These are phyloP conservation scores for Terfezia boudieri DNA, from an alignment of 495 filamentous ascomycete genomes.

Conservation along the genomic window DNA sequence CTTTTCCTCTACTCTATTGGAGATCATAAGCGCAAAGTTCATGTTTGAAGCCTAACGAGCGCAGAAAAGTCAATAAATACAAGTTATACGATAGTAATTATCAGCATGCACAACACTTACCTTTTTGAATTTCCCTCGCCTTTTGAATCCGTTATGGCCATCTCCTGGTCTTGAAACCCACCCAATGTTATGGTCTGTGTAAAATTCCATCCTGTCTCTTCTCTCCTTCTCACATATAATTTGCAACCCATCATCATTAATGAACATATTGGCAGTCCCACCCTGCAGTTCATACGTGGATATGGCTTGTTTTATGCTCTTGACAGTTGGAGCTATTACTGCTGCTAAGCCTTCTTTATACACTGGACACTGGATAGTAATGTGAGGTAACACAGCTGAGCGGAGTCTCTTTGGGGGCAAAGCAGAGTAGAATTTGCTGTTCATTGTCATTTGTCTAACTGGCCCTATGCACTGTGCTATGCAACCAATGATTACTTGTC, in stretches of 20 bases:
- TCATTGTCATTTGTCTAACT: constrained; percentile 43
- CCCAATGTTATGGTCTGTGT: constrained; percentile 52
- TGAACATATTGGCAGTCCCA: constrained; percentile 57
- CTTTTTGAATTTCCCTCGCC: constrained; percentile 33
- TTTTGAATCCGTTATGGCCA: constrained; percentile 37
- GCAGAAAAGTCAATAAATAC: not conserved
- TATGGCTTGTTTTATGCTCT: constrained; percentile 20
- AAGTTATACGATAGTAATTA: no score
- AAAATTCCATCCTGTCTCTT: constrained; percentile 20
- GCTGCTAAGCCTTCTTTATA: constrained; percentile 44
- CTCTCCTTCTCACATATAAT: constrained; percentile 30
- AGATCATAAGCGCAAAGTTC: constrained; percentile 60
- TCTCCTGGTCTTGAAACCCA: constrained; percentile 42
- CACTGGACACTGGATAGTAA: constrained; percentile 55
- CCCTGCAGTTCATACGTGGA: constrained; percentile 56
- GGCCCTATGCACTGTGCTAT: constrained; percentile 54
- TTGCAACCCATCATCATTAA: constrained; percentile 63
- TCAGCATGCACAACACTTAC: not conserved
- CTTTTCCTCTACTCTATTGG: constrained; percentile 51
- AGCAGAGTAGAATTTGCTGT: constrained; percentile 62
- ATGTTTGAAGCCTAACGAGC: constrained; percentile 43
- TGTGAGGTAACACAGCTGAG: constrained; percentile 30
- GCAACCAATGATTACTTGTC: constrained; percentile 50
- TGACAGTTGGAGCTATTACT: constrained; percentile 21
- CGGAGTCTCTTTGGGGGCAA: constrained; percentile 30